phyloP scores from a whole-genome alignment of 1,284 basidiomycete genomes.

The Naganishia liquefaciens region DNA sequence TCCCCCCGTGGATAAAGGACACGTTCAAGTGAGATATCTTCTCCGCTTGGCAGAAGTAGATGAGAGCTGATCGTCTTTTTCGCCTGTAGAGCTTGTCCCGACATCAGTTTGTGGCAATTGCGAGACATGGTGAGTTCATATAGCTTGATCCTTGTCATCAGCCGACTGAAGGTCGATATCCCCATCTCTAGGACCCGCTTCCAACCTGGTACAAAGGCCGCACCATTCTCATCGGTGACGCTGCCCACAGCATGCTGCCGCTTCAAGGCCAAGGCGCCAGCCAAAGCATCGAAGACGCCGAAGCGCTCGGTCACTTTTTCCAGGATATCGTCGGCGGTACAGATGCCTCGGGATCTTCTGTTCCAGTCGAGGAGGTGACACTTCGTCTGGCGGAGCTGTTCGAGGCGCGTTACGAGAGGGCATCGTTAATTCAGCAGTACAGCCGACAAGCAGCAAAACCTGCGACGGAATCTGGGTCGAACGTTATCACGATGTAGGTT shows the following conservation, averaged over 20 bases:
- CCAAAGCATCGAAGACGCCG: constrained; percentile 41
- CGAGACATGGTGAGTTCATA: constrained; percentile 36
- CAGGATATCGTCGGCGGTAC: neutral
- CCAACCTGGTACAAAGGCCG: constrained; percentile 39
- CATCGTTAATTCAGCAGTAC: constrained; percentile 25
- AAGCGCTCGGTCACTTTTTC: constrained; percentile 30
- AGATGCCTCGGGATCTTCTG: neutral
- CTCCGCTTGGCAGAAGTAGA: neutral
- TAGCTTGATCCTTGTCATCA: neutral
- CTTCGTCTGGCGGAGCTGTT: neutral
- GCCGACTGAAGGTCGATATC: neutral
- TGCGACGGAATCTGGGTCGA: constrained; percentile 13
- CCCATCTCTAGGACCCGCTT: constrained; percentile 40
- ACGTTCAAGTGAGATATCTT: constrained; percentile 15
- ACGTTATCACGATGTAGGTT: constrained; percentile 17
- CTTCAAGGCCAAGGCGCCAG: constrained; percentile 42
- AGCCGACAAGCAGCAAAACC: constrained; percentile 20
- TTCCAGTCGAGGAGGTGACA: constrained; percentile 1
- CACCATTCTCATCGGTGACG: constrained; percentile 46
- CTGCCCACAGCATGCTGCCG: constrained; percentile 43
- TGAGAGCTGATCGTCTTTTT: neutral
- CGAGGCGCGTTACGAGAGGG: constrained; percentile 18
- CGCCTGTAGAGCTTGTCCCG: constrained; percentile 19
- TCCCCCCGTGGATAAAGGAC: constrained; percentile 41
- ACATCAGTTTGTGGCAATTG: constrained; percentile 45